These are phyloP conservation scores for Mesembryanthemum crystallinum DNA, from an alignment of 148 eudicot genomes.

Conservation along the genomic window DNA sequence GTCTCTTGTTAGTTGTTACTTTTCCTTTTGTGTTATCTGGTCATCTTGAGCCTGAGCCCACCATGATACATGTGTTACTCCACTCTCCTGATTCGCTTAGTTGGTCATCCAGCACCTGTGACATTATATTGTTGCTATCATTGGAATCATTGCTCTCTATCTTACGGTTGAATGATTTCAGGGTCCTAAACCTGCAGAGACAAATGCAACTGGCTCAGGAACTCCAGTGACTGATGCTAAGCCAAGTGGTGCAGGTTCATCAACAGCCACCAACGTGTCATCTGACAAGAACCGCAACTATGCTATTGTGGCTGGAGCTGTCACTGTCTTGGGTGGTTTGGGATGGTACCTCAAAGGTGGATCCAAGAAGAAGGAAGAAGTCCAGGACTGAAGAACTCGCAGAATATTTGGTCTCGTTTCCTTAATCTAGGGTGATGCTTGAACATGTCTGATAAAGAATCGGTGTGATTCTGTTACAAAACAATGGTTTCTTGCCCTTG, in stretches of 20 bases:
- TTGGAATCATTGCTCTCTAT: not conserved
- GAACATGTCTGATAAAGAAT: constrained; percentile 23
- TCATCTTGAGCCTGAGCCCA: not conserved
- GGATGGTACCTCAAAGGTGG: constrained; percentile 67
- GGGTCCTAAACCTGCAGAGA: constrained; percentile 73
- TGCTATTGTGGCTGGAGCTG: constrained; percentile 67
- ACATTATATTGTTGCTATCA: not conserved
- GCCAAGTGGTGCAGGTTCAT: constrained; percentile 40
- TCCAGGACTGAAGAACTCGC: constrained; percentile 45
- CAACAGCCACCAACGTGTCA: constrained; percentile 51
- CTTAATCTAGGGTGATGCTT: constrained; percentile 21
- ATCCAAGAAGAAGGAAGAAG: constrained; percentile 70
- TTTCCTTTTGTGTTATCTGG: not conserved
- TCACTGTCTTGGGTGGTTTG: constrained; percentile 49
- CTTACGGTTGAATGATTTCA: constrained; percentile 25
- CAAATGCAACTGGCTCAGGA: constrained; percentile 39
- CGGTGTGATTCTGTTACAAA: constrained; percentile 14
- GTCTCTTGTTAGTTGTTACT: too few species aligned
- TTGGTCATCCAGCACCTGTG: not conserved
- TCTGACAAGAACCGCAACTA: constrained; percentile 75
- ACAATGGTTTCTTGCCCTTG: constrained; percentile 2
- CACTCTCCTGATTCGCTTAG: not conserved
- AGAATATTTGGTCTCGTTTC: constrained; percentile 1
- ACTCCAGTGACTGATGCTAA: constrained; percentile 50
- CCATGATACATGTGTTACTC: not conserved